Conservation (phyloP, 2,329 filamentous ascomycete species). For the Aspergillus melleus region DNA sequence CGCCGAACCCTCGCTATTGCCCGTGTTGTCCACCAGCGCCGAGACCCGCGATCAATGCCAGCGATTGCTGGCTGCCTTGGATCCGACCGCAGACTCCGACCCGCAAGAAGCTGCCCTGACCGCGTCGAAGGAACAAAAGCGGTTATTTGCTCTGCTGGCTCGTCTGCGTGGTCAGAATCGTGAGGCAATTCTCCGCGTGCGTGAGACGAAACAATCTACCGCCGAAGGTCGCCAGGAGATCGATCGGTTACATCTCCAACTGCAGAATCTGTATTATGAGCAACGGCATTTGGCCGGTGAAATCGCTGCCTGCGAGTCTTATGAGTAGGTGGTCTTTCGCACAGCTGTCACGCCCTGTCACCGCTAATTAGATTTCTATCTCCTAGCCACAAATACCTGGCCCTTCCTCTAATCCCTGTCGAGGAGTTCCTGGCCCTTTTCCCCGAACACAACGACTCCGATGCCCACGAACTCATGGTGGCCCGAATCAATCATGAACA, state of each 20-base stretch:
- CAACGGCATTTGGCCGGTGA: slow-evolving; percentile 87
- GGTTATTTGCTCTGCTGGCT: slow-evolving; percentile 74
- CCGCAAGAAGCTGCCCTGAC: slow-evolving; percentile 56
- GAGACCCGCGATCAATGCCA: slow-evolving; percentile 72
- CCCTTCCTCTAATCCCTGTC: slow-evolving; percentile 78
- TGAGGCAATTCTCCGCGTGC: slow-evolving; percentile 74
- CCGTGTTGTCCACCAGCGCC: slow-evolving; percentile 70
- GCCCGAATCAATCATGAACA: slow-evolving; percentile 90
- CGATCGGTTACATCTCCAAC: slow-evolving; percentile 83
- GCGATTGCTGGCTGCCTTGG: slow-evolving; percentile 57
- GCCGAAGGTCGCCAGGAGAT: slow-evolving; percentile 87
- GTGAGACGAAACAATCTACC: slow-evolving; percentile 82
- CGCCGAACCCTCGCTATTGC: slow-evolving; percentile 63
- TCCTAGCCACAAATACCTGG: slow-evolving; percentile 73
- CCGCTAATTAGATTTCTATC: neutral
- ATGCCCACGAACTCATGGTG: slow-evolving; percentile 81
- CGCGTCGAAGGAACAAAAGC: slow-evolving; percentile 74
- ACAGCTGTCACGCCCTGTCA: neutral
- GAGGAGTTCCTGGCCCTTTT: slow-evolving; percentile 77
- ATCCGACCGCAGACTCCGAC: slow-evolving; percentile 46
- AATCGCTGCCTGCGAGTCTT: slow-evolving; percentile 85
- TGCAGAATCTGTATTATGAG: slow-evolving; percentile 97
- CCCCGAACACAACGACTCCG: slow-evolving; percentile 70
- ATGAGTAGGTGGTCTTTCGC: slow-evolving; percentile 65
- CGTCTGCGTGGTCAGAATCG: slow-evolving; percentile 82